These are phyloP conservation scores for Alternaria gansuensis DNA, from an alignment of 2,329 filamentous ascomycete genomes.

Conservation along the genomic window DNA sequence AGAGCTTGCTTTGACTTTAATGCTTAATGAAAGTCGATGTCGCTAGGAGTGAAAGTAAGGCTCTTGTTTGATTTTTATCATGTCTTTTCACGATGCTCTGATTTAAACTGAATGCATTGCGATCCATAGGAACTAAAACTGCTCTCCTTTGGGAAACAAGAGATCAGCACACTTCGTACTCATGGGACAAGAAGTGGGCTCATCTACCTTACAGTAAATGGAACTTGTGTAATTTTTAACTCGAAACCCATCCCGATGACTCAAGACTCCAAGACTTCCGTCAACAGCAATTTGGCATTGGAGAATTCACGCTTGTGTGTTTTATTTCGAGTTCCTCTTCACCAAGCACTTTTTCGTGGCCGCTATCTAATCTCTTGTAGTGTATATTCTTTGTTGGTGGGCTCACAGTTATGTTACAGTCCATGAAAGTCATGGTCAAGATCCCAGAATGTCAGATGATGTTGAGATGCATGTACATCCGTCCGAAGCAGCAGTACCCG, in stretches of 20 bases:
- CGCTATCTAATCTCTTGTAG: not conserved
- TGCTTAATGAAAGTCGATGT: too few relatives aligned
- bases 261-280: not conserved
- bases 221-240: not conserved
- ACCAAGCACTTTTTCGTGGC: too few relatives aligned
- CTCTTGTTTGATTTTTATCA: not conserved
- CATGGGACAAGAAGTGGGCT: too few relatives aligned
- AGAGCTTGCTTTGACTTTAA: not conserved
- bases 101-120: not conserved
- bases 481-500: conserved; percentile 15
- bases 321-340: not conserved
- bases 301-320: not conserved
- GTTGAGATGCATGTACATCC: conserved; percentile 13
- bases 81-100: not conserved
- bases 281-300: not conserved
- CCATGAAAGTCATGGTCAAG: not conserved
- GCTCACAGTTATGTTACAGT: not conserved
- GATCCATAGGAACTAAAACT: not conserved
- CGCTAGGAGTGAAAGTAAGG: too few relatives aligned
- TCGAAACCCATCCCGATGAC: too few relatives aligned
- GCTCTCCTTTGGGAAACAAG: too few relatives aligned
- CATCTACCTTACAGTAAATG: too few relatives aligned
- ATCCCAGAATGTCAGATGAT: not conserved
- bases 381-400: not conserved
- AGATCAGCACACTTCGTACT: too few relatives aligned